Evolutionary conservation across 73 alveolate species (phyloP), one percentile per base, ranked within the genome.

Genomic region (Durusdinium trenchii): DNA sequence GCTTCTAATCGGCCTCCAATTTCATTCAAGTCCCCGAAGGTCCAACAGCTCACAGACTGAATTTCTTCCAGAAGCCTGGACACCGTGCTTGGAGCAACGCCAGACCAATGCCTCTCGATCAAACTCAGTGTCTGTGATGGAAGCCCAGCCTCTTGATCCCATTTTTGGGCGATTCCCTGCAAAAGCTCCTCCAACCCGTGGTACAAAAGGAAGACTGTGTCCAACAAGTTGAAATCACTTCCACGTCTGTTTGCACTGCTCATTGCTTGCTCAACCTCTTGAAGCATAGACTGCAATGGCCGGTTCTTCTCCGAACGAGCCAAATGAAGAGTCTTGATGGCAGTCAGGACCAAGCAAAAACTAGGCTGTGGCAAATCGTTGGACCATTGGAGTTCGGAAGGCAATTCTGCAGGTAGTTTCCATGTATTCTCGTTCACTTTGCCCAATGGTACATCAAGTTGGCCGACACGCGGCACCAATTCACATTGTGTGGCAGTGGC

Each of bases 71-170:
- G 78, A 12, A 54, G 36, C 14, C 42, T 45, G 42, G 75, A 42
- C 43, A 85, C 94, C 38, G 14, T 57, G 26, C 35, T 18, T 0
- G 57, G 57, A 5, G 94, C 79, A 2, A 85, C 94, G 14, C 94
- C 81, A 32, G 43, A 4, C 94, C 94, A 85, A 79, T 85, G 94
- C 79, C 54, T 85, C 79, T 52, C 94, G 61, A 85, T 32, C 40
- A 57, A 14, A 20, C 45, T 7, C 43, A 85, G 30, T 42, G 54
- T 35, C 32, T n/a, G 38, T 0, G 94, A 36, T 0, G 54, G 78
- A 23, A 85, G n/a, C 14, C 87, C 81, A n/a, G 28, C 54, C 42
- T 26, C 94, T 6, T 52, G 57, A 0, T 1, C 54, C 30, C 94
- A 52, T 0, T 52, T 51, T 30, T 54, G 52, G 1, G 46, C 10